phyloP scores from a whole-genome alignment of 805 yeast genomes.

The Komagataella phaffii region DNA sequence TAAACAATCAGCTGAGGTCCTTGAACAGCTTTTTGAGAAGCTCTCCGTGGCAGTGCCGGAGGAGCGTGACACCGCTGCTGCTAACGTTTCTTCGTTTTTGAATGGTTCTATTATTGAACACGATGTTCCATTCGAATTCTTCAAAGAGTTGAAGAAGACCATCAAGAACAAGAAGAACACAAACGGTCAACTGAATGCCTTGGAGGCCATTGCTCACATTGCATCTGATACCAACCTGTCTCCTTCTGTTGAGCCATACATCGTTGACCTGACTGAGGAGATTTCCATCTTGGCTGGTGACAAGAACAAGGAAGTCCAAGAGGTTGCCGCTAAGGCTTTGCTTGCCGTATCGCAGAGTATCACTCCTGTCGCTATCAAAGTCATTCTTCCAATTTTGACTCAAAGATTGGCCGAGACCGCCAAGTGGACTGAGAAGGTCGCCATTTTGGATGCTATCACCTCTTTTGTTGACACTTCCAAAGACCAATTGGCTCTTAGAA shows the following conservation, averaged over 20 bases:
- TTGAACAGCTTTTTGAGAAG: conserved; percentile 86
- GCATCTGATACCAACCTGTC: conserved; percentile 67
- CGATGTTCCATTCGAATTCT: conserved; percentile 89
- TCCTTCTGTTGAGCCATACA: conserved; percentile 92
- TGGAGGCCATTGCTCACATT: conserved; percentile 75
- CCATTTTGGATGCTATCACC: conserved; percentile 75
- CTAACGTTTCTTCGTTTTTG: conserved; percentile 83
- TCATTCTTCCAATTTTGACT: conserved; percentile 71
- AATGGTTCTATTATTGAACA: conserved; percentile 97
- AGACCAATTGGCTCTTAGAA: conserved; percentile 92
- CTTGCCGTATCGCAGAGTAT: conserved; percentile 64
- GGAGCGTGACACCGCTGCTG: conserved; percentile 73
- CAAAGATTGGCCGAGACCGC: conserved; percentile 53
- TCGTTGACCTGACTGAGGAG: conserved; percentile 62
- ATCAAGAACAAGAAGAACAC: conserved; percentile 74
- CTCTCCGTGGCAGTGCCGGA: conserved; percentile 81
- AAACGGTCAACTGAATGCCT: conserved; percentile 41
- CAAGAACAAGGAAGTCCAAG: conserved; percentile 68
- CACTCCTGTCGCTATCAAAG: conserved; percentile 91
- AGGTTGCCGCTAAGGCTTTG: conserved; percentile 65
- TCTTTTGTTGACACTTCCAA: conserved; percentile 89
- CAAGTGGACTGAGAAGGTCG: conserved; percentile 98
- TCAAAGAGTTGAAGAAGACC: conserved; percentile 61
- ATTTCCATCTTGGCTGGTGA: conserved; percentile 80
- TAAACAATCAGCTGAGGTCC: conserved; percentile 62